A percentile compares a stretch with the other conserved stretches of the same genome.
phyloP scores from a whole-genome alignment of 768 basidiomycete species.

The Mycena metata region DNA sequence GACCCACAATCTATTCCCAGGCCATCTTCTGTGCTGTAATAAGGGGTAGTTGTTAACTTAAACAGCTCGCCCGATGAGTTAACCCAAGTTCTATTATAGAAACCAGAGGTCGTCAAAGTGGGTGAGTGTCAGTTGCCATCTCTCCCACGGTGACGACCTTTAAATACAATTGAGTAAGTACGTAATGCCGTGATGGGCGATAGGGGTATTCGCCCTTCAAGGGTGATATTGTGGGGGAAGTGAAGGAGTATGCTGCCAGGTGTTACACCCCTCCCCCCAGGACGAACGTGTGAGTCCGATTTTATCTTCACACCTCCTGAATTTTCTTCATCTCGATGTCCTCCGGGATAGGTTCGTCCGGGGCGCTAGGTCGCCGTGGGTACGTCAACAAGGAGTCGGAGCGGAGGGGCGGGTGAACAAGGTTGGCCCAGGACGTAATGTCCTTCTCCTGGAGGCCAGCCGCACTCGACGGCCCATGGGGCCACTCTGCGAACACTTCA shows the following conservation, averaged over 20 bases:
- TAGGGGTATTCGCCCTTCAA: too few species aligned
- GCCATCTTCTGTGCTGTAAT: too few species aligned
- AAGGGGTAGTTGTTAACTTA: background rate
- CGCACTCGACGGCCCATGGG: background rate
- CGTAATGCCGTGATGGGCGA: too few species aligned
- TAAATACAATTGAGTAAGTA: background rate
- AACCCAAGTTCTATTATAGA: background rate
- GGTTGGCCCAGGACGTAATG: background rate
- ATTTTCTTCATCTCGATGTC: background rate
- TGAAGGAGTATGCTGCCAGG: background rate
- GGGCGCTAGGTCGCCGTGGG: background rate
- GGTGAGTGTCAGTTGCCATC: background rate
- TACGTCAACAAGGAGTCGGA: background rate
- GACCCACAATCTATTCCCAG: too few species aligned
- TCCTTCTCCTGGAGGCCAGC: background rate
- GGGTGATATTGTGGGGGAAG: background rate
- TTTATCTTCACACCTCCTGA: too few species aligned
- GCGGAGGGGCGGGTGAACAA: background rate
- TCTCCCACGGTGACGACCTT: background rate
- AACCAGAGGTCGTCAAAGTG: background rate
- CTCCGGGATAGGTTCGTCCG: background rate
- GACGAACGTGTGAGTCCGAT: background rate
- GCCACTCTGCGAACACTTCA: background rate
- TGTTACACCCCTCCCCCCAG: constrained; percentile 2
- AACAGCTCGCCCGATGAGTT: background rate